Conservation (phyloP, 257 asterid species). For the Vinca minor region DNA sequence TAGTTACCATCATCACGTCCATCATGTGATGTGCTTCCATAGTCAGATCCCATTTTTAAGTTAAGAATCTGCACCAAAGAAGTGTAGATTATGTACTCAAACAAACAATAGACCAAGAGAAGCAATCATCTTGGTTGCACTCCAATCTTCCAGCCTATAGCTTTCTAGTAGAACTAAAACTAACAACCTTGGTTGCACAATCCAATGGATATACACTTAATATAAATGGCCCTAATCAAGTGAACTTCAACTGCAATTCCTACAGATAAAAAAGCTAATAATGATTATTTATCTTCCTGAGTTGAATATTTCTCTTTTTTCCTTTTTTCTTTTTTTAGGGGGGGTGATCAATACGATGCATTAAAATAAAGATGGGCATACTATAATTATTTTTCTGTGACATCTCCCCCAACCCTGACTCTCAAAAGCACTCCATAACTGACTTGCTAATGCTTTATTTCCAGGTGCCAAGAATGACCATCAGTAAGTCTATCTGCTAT, state of each 20-base stretch:
- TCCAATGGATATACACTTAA: too few species aligned
- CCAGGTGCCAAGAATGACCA: neutral
- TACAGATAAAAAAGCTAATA: neutral
- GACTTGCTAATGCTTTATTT: neutral
- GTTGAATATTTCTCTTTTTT: too few species aligned
- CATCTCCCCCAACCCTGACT: neutral
- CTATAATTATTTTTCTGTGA: too few species aligned
- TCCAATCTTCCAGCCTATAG: neutral
- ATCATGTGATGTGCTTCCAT: constrained; percentile 31
- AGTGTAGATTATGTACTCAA: neutral
- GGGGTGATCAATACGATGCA: too few species aligned
- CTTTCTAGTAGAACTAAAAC: too few species aligned
- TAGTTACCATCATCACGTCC: constrained; percentile 38
- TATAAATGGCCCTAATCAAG: neutral
- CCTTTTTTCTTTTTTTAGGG: too few species aligned
- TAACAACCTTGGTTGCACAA: too few species aligned
- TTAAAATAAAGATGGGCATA: too few species aligned
- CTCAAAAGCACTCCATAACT: neutral
- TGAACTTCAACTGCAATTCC: neutral
- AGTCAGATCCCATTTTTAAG: constrained; percentile 30
- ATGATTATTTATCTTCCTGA: too few species aligned
- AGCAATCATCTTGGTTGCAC: neutral
- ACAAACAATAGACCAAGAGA: too few species aligned
- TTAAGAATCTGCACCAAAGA: constrained; percentile 19
- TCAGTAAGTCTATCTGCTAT: constrained; percentile 1